A percentile compares a stretch with the other conserved stretches of the same genome.
Conservation (phyloP, 2,329 filamentous ascomycete species). For the Fusarium sp. region DNA sequence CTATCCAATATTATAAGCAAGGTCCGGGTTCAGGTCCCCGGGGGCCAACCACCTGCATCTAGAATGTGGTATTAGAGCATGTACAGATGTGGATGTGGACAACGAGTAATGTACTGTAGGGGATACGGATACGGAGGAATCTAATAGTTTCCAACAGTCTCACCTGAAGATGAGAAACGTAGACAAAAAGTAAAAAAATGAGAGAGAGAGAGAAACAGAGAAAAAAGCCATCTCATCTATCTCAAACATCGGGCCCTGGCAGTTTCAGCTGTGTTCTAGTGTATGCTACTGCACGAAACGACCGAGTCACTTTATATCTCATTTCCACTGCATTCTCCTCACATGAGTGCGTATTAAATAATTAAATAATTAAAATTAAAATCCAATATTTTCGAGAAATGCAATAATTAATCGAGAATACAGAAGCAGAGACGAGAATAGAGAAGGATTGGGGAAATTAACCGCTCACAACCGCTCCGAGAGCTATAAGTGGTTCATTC, state of each 20-base stretch:
- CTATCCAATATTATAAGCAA: neutral
- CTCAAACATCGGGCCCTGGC: constrained; percentile 13
- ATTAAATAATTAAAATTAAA: neutral
- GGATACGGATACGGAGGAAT: neutral
- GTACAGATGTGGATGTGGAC: neutral
- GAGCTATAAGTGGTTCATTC: constrained; percentile 16
- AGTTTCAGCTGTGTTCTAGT: constrained; percentile 27
- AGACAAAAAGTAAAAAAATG: neutral
- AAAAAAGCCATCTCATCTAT: constrained; percentile 5
- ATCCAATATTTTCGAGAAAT: neutral
- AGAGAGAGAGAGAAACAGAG: neutral
- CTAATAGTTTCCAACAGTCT: neutral
- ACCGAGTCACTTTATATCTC: constrained; percentile 13
- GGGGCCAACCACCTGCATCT: neutral
- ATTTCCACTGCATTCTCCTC: constrained; percentile 25
- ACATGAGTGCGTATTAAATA: neutral
- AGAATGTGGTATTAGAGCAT: neutral
- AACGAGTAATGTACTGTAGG: neutral
- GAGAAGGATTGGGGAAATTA: constrained; percentile 7
- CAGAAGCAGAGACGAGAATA: neutral
- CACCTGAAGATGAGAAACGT: constrained; percentile 6
- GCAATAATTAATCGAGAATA: neutral
- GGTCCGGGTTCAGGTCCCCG: neutral
- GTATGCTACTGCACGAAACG: constrained; percentile 29
- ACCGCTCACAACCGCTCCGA: constrained; percentile 29